Conservation (phyloP, 1,284 basidiomycete genomes). For the Irpex sp. region DNA sequence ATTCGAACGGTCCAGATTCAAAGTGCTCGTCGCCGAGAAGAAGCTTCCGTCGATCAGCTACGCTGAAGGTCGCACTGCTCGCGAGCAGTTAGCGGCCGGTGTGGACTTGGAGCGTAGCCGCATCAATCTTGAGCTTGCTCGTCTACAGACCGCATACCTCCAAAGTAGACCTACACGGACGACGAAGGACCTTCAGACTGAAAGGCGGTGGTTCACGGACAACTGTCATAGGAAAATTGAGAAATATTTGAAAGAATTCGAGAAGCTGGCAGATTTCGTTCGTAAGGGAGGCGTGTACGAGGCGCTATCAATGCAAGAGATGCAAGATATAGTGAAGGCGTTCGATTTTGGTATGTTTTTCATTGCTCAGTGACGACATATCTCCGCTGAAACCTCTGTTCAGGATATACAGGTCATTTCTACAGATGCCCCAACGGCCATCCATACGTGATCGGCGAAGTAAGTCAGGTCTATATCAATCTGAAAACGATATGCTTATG, state of each 20-base stretch:
- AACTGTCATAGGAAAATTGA: slow-evolving; percentile 28
- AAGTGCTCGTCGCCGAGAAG: slow-evolving; percentile 9
- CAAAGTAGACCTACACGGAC: slow-evolving; percentile 15
- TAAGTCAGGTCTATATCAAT: slow-evolving; percentile 2
- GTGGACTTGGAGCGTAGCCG: slow-evolving; percentile 4
- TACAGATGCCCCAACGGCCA: slow-evolving; percentile 22
- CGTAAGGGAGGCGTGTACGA: slow-evolving; percentile 31
- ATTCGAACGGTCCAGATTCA: slow-evolving; percentile 19
- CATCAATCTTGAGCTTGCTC: not conserved
- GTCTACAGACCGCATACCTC: slow-evolving; percentile 16
- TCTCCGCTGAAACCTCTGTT: not conserved
- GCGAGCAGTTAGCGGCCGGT: slow-evolving; percentile 15
- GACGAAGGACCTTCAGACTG: no score
- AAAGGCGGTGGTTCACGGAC: slow-evolving; percentile 30
- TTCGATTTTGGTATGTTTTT: slow-evolving; percentile 35
- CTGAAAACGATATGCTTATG: not conserved
- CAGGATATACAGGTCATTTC: slow-evolving; percentile 41
- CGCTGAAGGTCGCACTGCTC: not conserved
- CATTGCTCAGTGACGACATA: not conserved
- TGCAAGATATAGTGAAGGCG: slow-evolving; percentile 41
- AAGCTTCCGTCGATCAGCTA: not conserved
- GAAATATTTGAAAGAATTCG: slow-evolving; percentile 30
- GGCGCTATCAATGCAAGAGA: slow-evolving; percentile 44
- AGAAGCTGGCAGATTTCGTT: slow-evolving; percentile 26
- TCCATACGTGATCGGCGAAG: slow-evolving; percentile 20